A percentile compares a stretch with the other conserved stretches of the same genome.
These are phyloP conservation scores for Pyrus hybrid DNA, from an alignment of 331 rosid species.

Conservation along the genomic window DNA sequence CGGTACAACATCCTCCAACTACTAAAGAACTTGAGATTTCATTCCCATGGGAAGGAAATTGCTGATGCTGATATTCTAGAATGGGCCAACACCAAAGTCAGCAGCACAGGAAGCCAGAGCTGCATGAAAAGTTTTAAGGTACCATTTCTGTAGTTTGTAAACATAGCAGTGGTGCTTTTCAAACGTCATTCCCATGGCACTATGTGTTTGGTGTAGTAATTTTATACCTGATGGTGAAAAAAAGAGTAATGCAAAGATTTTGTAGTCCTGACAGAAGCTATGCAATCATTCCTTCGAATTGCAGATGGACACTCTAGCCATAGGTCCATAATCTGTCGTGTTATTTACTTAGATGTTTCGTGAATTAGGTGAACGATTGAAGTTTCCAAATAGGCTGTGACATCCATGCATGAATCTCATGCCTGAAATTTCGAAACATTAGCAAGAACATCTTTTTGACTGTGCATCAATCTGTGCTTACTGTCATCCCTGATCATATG, in stretches of 20 bases:
- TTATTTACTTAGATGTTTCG: neutral
- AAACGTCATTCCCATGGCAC: no score
- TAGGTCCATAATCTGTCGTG: neutral
- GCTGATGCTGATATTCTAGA: slow-evolving; percentile 80
- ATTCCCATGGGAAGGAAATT: slow-evolving; percentile 89
- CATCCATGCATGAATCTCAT: neutral
- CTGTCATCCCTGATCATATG: neutral
- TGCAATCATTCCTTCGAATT: neutral
- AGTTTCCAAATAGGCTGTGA: neutral
- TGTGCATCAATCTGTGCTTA: neutral
- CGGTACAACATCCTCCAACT: slow-evolving; percentile 88
- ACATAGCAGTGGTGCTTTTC: no score
- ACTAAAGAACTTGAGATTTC: slow-evolving; percentile 83
- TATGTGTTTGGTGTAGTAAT: no score
- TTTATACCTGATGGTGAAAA: neutral
- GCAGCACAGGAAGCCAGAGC: slow-evolving; percentile 65
- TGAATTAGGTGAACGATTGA: neutral
- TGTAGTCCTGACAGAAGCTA: neutral
- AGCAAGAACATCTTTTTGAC: neutral
- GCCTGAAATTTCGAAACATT: neutral
- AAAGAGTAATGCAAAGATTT: neutral
- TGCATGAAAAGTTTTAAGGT: slow-evolving; percentile 85
- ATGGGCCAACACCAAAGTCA: slow-evolving; percentile 93
- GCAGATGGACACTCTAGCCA: neutral
- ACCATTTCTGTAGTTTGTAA: slow-evolving; percentile 1